Conservation (phyloP, 108 stramenopile genomes). For the Discostella pseudostelligera region DNA sequence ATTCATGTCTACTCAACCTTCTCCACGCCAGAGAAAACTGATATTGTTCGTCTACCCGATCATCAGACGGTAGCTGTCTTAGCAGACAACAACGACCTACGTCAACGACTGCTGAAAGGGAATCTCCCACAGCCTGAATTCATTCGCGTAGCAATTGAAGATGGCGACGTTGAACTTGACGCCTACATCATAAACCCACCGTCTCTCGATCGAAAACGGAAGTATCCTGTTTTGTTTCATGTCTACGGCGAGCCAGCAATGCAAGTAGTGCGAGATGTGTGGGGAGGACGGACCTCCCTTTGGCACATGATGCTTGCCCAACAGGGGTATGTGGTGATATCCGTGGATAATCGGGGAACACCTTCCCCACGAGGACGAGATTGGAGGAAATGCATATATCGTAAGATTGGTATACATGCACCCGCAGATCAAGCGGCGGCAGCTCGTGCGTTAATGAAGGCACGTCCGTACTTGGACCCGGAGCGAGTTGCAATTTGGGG, state of each 20-base stretch:
- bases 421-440: slow-evolving; percentile 46
- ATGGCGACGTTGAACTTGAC: slow-evolving; percentile 35
- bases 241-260: slow-evolving; percentile 48
- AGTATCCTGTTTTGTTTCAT: slow-evolving; percentile 44
- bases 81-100: slow-evolving; percentile 42
- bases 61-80: slow-evolving; percentile 36
- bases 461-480: slow-evolving; percentile 37
- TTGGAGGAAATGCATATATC: slow-evolving; percentile 47
- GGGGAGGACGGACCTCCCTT: slow-evolving; percentile 44
- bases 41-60: slow-evolving; percentile 35
- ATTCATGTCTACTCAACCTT: slow-evolving; percentile 43
- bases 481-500: slow-evolving; percentile 48
- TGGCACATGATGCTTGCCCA: slow-evolving; percentile 50
- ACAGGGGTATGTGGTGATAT: slow-evolving; percentile 33
- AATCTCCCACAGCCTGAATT: slow-evolving; percentile 43
- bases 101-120: slow-evolving; percentile 27
- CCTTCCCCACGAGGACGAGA: slow-evolving; percentile 42
- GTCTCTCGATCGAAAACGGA: slow-evolving; percentile 26
- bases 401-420: slow-evolving; percentile 42
- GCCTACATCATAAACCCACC: slow-evolving; percentile 45
- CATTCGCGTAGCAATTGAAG: slow-evolving; percentile 34
- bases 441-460: slow-evolving; percentile 27
- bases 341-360: slow-evolving; percentile 44
- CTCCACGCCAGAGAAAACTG: slow-evolving; percentile 36
- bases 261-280: slow-evolving; percentile 44